These are phyloP conservation scores for Podaxis sp. DNA, from an alignment of 768 basidiomycete genomes.

Conservation along the genomic window DNA sequence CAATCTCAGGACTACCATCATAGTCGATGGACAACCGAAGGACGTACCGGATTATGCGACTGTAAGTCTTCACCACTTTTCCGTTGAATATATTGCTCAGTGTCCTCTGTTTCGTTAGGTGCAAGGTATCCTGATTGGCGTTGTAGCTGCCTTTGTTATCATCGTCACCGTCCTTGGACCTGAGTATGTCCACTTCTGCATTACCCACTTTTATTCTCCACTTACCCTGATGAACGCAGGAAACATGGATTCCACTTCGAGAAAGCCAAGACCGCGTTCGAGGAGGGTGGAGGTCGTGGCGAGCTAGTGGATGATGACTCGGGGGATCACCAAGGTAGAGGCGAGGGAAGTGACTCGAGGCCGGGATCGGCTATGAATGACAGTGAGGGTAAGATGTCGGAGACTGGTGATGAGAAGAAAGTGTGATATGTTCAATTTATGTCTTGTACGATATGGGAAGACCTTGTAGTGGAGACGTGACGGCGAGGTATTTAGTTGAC, in stretches of 20 bases:
- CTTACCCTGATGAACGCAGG: constrained; percentile 29
- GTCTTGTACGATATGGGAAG: too few species aligned
- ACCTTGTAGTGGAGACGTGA: too few species aligned
- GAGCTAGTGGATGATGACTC: constrained; percentile 29
- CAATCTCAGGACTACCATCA: constrained; percentile 49
- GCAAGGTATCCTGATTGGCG: constrained; percentile 86
- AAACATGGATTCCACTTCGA: constrained; percentile 85
- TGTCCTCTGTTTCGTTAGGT: constrained; percentile 34
- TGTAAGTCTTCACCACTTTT: constrained; percentile 4
- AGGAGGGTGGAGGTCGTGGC: constrained; percentile 64
- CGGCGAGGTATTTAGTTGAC: too few species aligned
- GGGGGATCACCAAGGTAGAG: not conserved
- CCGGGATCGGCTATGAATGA: not conserved
- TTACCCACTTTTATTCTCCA: not conserved
- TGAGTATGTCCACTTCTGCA: constrained; percentile 42
- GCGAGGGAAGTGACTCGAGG: not conserved
- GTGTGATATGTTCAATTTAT: not conserved
- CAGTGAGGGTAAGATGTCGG: too few species aligned
- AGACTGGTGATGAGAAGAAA: not conserved
- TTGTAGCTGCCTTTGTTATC: constrained; percentile 74
- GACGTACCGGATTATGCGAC: constrained; percentile 38
- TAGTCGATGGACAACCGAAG: constrained; percentile 38
- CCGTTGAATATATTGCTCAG: constrained; percentile 16
- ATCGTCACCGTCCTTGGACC: constrained; percentile 77
- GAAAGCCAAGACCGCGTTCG: constrained; percentile 74